Base-by-base conservation (phyloP, 805 yeast species). In the Vanderwaltozyma tropicalis region DNA sequence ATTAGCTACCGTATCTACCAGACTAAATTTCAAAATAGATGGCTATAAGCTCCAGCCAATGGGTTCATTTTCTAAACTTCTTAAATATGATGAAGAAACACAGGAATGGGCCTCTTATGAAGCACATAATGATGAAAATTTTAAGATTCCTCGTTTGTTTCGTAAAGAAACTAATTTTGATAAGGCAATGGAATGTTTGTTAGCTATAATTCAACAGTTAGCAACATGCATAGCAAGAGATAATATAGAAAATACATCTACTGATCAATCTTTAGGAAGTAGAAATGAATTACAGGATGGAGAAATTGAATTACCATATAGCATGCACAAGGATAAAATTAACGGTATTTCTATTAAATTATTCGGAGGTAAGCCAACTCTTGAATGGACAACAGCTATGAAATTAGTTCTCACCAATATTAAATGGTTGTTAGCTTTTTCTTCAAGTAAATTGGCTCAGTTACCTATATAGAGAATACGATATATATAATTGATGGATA, bases 321-420 rank as follows among this genome's bases (percentile, higher is more conserved):
- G 62, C 15, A 84, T 88, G 59, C 68, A 72, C 1, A 69, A 68
- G 8, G 95, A 82, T 43, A 71, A 71, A 37, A 80, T 89, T 26
- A 94, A 92, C 1, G 87, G 84, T 1, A 71, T 76, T 39, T 74
- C 83, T 35, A 79, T 89, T n/a, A 66, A 78, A 33, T 69, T 85
- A 1, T 74, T 83, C 1, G 71, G 83, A 3, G 66, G 69, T 41
- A 61, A 69, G 3, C 72, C 80, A 0, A 80, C 79, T 53, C 75
- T 76, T 32, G 85, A 81, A 43, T 88, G 97, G 97, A 85, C 96
- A 0, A 74, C 80, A 19, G 89, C 94, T 1, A 87, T 95, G 61
- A 80, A 82, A 49, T 82, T 77, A 52, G 64, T 89, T 11, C 62
- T 88, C 34, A 83, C 92, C 0, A 76, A 89, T 50, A 68, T 76